Conservation (phyloP, 805 yeast species). For the Sungouiella thailandica region DNA sequence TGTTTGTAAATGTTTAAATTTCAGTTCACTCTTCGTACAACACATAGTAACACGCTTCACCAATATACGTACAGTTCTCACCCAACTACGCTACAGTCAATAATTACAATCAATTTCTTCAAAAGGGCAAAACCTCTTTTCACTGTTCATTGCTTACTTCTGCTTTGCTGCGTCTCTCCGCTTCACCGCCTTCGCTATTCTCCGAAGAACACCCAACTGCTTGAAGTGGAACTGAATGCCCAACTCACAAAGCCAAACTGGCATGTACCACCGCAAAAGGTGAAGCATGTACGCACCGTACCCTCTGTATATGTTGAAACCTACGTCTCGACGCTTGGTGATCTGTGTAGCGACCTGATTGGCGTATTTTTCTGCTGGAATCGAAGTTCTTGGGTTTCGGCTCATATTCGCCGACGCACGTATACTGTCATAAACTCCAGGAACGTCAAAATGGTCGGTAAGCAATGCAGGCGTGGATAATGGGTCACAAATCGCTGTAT, state of each 20-base stretch:
- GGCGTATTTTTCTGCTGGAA: constrained; percentile 7
- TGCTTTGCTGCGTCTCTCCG: too few relatives aligned
- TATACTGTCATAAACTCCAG: constrained; percentile 8
- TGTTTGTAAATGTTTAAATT: too few relatives aligned
- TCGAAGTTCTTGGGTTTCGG: constrained; percentile 3
- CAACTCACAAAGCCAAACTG: constrained; percentile 10
- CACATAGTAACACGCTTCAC: too few relatives aligned
- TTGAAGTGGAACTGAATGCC: constrained; percentile 9
- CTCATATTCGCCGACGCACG: constrained; percentile 8
- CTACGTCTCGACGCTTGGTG: constrained; percentile 5
- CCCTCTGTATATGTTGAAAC: constrained; percentile 14
- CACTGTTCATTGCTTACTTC: too few relatives aligned
- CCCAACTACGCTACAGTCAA: too few relatives aligned
- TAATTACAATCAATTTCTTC: too few relatives aligned
- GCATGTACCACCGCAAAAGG: constrained; percentile 9
- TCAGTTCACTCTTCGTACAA: too few relatives aligned
- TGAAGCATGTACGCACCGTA: constrained; percentile 8
- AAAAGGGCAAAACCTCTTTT: too few relatives aligned
- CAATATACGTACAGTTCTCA: too few relatives aligned
- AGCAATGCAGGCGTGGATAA: constrained; percentile 2
- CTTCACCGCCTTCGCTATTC: too few relatives aligned
- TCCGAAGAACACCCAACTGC: constrained; percentile 8
- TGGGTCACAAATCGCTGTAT: constrained; percentile 27
- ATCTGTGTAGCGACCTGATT: constrained; percentile 9
- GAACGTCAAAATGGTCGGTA: constrained; percentile 5